Evolutionary conservation across 192 early-diverging fungal species (phyloP), one percentile per base, ranked within the genome.

Genomic region (Backusella mclennaniae): DNA sequence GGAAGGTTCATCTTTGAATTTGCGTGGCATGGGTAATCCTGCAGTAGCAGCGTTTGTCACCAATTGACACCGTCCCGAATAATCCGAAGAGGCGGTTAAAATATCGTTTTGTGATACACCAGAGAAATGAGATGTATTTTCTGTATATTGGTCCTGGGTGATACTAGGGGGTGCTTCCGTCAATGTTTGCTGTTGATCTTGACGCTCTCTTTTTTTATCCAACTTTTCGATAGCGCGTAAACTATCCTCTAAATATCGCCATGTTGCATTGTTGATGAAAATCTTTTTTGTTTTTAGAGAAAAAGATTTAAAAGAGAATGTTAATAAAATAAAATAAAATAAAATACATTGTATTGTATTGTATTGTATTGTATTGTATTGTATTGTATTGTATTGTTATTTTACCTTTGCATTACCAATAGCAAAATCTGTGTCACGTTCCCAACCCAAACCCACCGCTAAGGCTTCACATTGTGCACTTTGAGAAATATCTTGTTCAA

Each of bases 171-270:
- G 31, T 12, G 31, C 23, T n/a, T 73, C 67, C 46, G 67, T 63
- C 53, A 41, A 77, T 84, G 74, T 88, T 85, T 74, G 79, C 49
- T 38, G 76, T 85, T 71, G 44, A 29, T 77, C 26, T n/a, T 73
- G 71, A 52, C 41, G 49, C 15, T 38, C 52, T n/a, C 41, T 69
- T 31, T 41, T 52, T 82, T 89, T 84, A 42, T 91, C 87, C 52
- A 87, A 85, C 33, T 86, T 88, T 75, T 96, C 93, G 26, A 84
- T 73, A 63, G 85, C 88, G 31, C 92, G 88, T 73, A 98, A 90
- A 29, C 84, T 84, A 75, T 92, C 91, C 79, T 98, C 97, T 29
- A 98, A 87, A 67, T 89, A 86, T 69, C 93, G 89, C 97, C 96
- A 98, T n/a, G 88, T 87, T 8, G 39, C 75, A 76, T 95, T 95